phyloP scores from a whole-genome alignment of 805 yeast species.

The Limtongia smithiae region DNA sequence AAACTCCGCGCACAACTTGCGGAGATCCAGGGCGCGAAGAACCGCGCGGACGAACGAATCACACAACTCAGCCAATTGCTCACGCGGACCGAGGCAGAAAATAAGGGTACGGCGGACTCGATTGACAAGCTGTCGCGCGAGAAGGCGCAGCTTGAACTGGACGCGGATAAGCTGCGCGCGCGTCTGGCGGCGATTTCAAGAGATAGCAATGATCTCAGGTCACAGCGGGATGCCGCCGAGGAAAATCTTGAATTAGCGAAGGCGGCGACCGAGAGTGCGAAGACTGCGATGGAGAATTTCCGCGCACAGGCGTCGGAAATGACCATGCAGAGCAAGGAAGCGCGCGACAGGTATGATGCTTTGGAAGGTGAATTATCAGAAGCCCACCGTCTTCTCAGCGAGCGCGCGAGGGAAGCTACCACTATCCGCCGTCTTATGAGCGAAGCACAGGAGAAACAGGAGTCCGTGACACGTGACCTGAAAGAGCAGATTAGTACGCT shows the following conservation, averaged over 20 bases:
- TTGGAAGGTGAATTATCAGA: constrained; percentile 83
- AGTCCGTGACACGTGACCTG: constrained; percentile 51
- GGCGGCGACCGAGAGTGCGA: constrained; percentile 37
- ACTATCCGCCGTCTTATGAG: constrained; percentile 64
- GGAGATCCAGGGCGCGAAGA: constrained; percentile 14
- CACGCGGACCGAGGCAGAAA: constrained; percentile 18
- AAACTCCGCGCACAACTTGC: constrained; percentile 16
- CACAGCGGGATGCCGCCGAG: constrained; percentile 43
- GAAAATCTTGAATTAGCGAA: constrained; percentile 33
- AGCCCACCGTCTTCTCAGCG: constrained; percentile 66
- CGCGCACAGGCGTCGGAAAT: constrained; percentile 73
- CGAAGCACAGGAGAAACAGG: constrained; percentile 63
- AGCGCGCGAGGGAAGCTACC: constrained; percentile 72
- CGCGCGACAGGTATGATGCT: constrained; percentile 55
- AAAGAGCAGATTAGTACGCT: constrained; percentile 49
- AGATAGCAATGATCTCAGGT: constrained; percentile 41
- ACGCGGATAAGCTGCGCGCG: constrained; percentile 40
- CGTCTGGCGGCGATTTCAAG: constrained; percentile 44
- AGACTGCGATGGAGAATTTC: constrained; percentile 47
- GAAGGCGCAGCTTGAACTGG: constrained; percentile 33
- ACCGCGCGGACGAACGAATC: constrained; percentile 22
- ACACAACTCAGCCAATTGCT: constrained; percentile 35
- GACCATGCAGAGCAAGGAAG: constrained; percentile 62
- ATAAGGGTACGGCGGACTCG: constrained; percentile 7
- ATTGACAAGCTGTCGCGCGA: constrained; percentile 39